A percentile compares a stretch with the other conserved stretches of the same genome.
phyloP scores from a whole-genome alignment of 1,284 basidiomycete genomes.

The Tranzscheliella williamsii region DNA sequence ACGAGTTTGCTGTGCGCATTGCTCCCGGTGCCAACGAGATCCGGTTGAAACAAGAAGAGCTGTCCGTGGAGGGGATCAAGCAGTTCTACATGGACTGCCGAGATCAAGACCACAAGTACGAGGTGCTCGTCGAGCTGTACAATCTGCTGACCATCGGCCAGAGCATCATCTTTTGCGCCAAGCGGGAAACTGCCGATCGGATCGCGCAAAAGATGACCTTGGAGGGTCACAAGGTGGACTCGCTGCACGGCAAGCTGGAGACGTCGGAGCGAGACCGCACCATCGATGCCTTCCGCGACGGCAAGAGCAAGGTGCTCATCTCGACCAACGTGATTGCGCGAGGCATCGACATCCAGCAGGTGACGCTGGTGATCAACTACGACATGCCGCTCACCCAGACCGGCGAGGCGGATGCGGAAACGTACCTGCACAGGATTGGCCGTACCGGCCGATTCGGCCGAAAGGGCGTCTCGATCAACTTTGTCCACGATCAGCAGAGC shows the following conservation, averaged over 20 bases:
- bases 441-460: constrained; percentile 59
- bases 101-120: constrained; percentile 89
- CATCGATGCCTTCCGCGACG: constrained; percentile 93
- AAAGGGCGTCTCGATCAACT: constrained; percentile 60
- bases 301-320: constrained; percentile 94
- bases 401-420: constrained; percentile 83
- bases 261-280: constrained; percentile 83
- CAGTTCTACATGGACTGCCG: constrained; percentile 92
- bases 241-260: constrained; percentile 92
- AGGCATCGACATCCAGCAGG: constrained; percentile 97
- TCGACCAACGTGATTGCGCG: constrained; percentile 98
- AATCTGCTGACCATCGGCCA: constrained; percentile 90
- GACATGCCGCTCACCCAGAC: constrained; percentile 75
- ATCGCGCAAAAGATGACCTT: constrained; percentile 86
- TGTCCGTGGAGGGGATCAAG: constrained; percentile 90
- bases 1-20: constrained; percentile 84
- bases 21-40: constrained; percentile 96
- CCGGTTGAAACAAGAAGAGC: constrained; percentile 88
- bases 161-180: constrained; percentile 87
- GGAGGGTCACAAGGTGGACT: constrained; percentile 95
- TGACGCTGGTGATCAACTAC: constrained; percentile 81
- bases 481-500: constrained; percentile 57
- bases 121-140: constrained; percentile 89
- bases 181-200: constrained; percentile 84
- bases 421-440: constrained; percentile 96